phyloP scores from a whole-genome alignment of 1,284 basidiomycete genomes.

The Trichosporon sp. region DNA sequence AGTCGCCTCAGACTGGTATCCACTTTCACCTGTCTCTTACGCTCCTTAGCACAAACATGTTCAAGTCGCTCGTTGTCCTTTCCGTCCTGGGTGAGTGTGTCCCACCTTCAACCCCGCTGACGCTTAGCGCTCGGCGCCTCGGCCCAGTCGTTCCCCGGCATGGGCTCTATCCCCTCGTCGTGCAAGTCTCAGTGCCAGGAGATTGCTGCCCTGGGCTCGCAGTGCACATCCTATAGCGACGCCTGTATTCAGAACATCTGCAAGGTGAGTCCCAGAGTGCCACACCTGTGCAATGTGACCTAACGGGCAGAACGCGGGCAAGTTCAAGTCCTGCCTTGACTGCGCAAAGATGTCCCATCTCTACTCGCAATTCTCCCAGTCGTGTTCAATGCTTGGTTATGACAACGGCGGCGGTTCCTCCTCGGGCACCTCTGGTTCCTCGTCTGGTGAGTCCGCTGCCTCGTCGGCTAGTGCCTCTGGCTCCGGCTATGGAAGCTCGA shows the following conservation, averaged over 20 bases:
- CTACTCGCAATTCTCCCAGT: neutral
- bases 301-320: neutral
- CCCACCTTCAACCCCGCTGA: neutral
- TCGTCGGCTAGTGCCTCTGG: no score
- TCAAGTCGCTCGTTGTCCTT: neutral
- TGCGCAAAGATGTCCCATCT: neutral
- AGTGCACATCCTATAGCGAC: neutral
- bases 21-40: neutral
- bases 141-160: neutral
- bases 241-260: neutral
- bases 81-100: neutral
- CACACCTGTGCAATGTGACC: neutral
- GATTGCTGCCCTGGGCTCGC: neutral
- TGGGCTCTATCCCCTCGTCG: neutral
- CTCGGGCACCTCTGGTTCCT: no score
- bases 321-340: neutral
- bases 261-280: neutral
- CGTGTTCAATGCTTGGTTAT: neutral
- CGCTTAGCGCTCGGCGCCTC: neutral
- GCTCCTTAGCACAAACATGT: neutral
- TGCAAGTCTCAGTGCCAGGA: neutral
- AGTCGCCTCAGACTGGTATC: no score
- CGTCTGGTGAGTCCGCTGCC: no score
- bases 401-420: neutral
- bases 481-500: no score